phyloP scores from a whole-genome alignment of 164 flowering plant genomes.

The Hamamelis virginiana region DNA sequence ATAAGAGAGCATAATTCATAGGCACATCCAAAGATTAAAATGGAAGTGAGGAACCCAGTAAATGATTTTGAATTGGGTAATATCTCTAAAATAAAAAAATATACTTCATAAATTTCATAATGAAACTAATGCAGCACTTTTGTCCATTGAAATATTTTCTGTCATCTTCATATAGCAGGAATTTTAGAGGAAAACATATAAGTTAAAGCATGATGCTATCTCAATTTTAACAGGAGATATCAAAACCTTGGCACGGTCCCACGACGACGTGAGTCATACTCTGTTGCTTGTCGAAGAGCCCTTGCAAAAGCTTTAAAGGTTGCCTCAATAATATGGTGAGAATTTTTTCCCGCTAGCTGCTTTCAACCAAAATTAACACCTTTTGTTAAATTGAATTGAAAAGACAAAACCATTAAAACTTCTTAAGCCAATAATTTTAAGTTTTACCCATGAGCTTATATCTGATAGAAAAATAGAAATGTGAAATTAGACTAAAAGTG shows the following conservation, averaged over 20 bases:
- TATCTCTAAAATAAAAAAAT: background rate
- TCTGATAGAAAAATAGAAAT: too few relatives aligned
- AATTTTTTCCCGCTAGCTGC: constrained; percentile 96
- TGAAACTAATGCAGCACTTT: background rate
- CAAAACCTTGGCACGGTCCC: constrained; percentile 86
- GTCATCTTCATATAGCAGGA: background rate
- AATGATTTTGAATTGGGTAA: background rate
- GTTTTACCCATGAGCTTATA: too few relatives aligned
- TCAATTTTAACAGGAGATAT: background rate
- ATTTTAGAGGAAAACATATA: background rate
- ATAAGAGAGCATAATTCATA: background rate
- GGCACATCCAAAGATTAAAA: background rate
- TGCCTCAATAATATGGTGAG: constrained; percentile 98
- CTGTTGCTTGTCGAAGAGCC: constrained; percentile 96
- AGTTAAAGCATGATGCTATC: background rate
- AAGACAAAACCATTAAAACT: background rate
- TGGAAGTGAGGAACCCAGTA: background rate
- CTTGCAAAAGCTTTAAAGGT: constrained; percentile 99
- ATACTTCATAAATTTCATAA: background rate
- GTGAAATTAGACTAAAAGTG: too few relatives aligned
- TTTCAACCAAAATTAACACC: background rate
- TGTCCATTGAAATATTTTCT: background rate
- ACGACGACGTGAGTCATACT: constrained; percentile 74
- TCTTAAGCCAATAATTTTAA: background rate
- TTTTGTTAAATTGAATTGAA: background rate